phyloP scores from a whole-genome alignment of 345 rosid genomes.

The Eucalyptus pumila region DNA sequence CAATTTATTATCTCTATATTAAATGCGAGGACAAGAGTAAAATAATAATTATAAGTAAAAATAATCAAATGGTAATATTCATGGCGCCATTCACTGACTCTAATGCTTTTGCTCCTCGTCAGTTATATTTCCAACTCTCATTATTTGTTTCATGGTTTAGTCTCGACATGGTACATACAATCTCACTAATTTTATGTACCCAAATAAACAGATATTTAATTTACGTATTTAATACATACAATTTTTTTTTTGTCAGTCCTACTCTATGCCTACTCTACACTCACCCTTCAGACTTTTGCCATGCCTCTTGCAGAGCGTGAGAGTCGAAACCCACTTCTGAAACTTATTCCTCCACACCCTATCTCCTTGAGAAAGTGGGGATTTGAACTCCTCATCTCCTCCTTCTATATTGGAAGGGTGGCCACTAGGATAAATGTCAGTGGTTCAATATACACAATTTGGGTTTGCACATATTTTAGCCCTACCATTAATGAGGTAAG shows the following conservation, averaged over 20 bases:
- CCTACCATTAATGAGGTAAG: background rate
- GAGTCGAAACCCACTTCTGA: too few relatives aligned
- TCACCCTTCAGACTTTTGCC: rapidly evolving
- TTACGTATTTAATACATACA: background rate
- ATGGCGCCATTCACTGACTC: rapidly evolving
- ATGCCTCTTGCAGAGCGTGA: rapidly evolving
- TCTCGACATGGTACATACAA: too few relatives aligned
- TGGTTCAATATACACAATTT: too few relatives aligned
- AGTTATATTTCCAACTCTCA: background rate
- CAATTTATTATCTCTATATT: background rate
- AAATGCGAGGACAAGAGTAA: background rate
- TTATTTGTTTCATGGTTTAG: background rate
- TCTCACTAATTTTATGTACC: too few relatives aligned
- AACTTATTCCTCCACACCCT: rapidly evolving
- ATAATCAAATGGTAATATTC: too few relatives aligned
- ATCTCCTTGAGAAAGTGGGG: rapidly evolving
- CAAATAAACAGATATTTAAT: too few relatives aligned
- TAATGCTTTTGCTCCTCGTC: rapidly evolving
- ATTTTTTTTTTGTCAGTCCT: rapidly evolving
- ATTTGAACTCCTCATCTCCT: rapidly evolving
- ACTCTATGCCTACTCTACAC: rapidly evolving
- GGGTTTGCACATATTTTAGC: background rate
- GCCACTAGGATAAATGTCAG: too few relatives aligned
- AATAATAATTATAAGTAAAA: background rate
- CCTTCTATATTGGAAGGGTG: too few relatives aligned